Base-by-base conservation (phyloP, 176 grass and related monocot genomes). In the sorghum (Sorghum bicolor) region DNA sequence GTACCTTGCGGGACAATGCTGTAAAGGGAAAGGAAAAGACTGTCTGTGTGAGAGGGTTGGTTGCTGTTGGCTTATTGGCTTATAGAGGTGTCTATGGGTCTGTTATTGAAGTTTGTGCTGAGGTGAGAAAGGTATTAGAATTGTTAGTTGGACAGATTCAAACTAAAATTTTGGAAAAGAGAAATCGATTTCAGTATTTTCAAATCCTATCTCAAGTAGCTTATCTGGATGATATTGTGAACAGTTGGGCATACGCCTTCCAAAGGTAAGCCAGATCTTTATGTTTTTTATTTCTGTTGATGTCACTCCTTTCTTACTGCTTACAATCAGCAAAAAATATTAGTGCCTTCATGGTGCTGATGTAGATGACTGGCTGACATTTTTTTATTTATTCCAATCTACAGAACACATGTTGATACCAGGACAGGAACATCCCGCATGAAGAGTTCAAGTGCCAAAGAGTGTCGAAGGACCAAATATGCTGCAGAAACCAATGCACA, bases 61-160 rank as follows among this genome's bases (percentile, higher is more conserved):
- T 93, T 67, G 96, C 96, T 74, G 91, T 98, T 86, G 96, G 93
- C 58, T 86, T 98, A 84, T 86, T 93, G 72, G 93, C 96, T 85
- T 98, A 93, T 84, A 93, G 84, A 89, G 93, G 93, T 82, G 74
- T 75, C 15, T 98, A 98, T 60, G 85, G 28, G 53, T 95, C 96
- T 79, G 83, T 93, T 71, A 89, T 83, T 79, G 87, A 98, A 88
- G 89, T 98, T 29, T 98, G 85, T 64, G 67, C 58, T 87, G 96
- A 93, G 64, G 91, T 98, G 70, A 98, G 96, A 87, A 95, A 85
- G 73, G 96, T 98, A 22, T 93, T 98, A 79, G 93, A 93, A 81
- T 79, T 95, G 69, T 90, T 98, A 82, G 89, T 89, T 80, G 83
- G 72, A 84, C 77, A 90, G 77, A 90, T 98, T 77, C 89, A 70